phyloP scores from a whole-genome alignment of 768 basidiomycete species.

The Suillus lakei region DNA sequence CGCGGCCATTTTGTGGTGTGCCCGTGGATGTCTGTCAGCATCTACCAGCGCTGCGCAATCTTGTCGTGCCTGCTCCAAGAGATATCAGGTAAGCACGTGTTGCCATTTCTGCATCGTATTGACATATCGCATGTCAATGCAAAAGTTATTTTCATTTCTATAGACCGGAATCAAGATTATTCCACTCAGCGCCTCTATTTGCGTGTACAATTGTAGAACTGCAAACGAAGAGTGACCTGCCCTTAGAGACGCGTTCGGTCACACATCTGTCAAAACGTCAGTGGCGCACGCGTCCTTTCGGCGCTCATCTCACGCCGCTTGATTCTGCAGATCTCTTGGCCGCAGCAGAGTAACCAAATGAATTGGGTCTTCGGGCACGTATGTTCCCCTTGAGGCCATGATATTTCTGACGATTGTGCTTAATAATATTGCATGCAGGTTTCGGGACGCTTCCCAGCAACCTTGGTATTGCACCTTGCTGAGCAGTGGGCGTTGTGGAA shows the following conservation, averaged over 20 bases:
- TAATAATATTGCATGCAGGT: neutral
- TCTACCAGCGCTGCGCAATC: neutral
- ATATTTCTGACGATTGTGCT: neutral
- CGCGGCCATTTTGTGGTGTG: no score
- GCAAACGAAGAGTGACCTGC: neutral
- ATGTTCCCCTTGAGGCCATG: neutral
- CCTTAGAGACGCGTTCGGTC: neutral
- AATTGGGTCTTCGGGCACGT: neutral
- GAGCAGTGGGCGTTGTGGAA: neutral
- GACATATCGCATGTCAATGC: neutral
- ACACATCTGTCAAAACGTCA: constrained; percentile 5
- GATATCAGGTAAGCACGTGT: neutral
- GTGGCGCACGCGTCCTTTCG: neutral
- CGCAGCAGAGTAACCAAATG: neutral
- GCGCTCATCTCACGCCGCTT: neutral
- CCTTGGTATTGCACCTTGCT: neutral
- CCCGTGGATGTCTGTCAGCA: neutral
- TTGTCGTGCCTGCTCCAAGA: neutral
- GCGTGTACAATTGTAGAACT: neutral
- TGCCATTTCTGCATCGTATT: neutral
- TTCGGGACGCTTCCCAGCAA: neutral
- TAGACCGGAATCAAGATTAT: neutral
- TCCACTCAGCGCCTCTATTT: neutral
- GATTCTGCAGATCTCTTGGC: neutral
- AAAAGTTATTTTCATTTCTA: neutral